Percentiles rank a stretch among this genome's conserved stretches.
phyloP scores from a whole-genome alignment of 768 basidiomycete genomes.

The Gloeopeniophorella convolvens region DNA sequence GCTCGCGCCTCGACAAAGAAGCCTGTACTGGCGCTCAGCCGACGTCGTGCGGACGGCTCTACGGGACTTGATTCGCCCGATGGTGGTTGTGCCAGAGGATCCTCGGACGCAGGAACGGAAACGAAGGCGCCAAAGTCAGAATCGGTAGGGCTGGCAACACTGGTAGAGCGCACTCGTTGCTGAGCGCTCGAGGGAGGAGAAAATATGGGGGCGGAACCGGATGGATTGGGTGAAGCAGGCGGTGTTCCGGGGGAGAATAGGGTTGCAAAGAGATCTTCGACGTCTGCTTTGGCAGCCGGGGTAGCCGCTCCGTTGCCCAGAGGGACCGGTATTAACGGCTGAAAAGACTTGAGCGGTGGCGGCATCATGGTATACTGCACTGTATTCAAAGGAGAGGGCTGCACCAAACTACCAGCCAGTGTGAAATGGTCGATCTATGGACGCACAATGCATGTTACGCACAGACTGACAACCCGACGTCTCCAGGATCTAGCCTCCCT shows the following conservation, averaged over 20 bases:
- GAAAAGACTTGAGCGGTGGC: slow-evolving; percentile 11
- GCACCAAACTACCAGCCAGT: no score
- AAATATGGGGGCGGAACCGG: slow-evolving; percentile 6
- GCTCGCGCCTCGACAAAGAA: slow-evolving; percentile 53
- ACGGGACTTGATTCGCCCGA: neutral
- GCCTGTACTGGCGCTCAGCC: slow-evolving; percentile 10
- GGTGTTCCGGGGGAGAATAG: slow-evolving; percentile 32
- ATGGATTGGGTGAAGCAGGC: slow-evolving; percentile 25
- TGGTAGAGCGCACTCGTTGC: slow-evolving; percentile 10
- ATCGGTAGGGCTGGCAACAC: slow-evolving; percentile 9
- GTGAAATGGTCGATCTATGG: no score
- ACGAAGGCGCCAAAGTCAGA: slow-evolving; percentile 61
- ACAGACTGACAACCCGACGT: neutral
- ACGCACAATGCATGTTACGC: neutral
- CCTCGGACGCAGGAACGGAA: slow-evolving; percentile 45
- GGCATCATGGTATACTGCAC: slow-evolving; percentile 4
- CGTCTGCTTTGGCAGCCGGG: slow-evolving; percentile 8
- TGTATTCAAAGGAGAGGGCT: no score
- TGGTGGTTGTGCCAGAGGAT: slow-evolving; percentile 35
- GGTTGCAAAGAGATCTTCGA: slow-evolving; percentile 31
- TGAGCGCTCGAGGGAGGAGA: neutral
- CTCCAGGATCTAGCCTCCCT: no score
- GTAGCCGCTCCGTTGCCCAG: neutral
- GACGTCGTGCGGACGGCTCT: neutral
- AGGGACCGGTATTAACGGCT: slow-evolving; percentile 27